Percentiles rank a stretch among this genome's conserved stretches.
These are phyloP conservation scores for Nemania sp. DNA, from an alignment of 2,329 filamentous ascomycete species.

Conservation along the genomic window DNA sequence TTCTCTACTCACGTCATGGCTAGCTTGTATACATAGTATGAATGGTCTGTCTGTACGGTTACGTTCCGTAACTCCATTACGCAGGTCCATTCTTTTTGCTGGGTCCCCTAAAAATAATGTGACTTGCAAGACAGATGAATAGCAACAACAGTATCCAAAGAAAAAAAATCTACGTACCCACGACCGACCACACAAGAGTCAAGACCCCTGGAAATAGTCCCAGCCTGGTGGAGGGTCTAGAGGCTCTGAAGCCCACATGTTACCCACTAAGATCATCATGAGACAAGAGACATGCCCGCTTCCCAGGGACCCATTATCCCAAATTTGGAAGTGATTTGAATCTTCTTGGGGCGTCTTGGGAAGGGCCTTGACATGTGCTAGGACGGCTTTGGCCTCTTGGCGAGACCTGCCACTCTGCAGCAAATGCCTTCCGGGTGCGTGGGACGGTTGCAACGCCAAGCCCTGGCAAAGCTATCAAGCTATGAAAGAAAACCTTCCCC, in stretches of 20 bases:
- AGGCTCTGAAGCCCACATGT: constrained; percentile 32
- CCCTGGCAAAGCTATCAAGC: constrained; percentile 8
- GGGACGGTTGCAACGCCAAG: constrained; percentile 31
- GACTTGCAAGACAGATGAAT: neutral
- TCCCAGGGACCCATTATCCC: constrained; percentile 22
- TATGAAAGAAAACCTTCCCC: neutral
- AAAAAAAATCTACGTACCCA: constrained; percentile 17
- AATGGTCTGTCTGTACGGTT: neutral
- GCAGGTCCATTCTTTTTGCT: constrained; percentile 14
- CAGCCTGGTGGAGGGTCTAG: constrained; percentile 35
- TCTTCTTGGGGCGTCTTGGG: constrained; percentile 20
- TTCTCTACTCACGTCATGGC: constrained; percentile 12
- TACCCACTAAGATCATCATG: constrained; percentile 35
- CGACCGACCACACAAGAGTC: constrained; percentile 29
- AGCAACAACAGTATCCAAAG: neutral
- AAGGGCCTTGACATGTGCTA: constrained; percentile 17
- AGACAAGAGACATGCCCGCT: constrained; percentile 24
- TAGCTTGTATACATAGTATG: neutral
- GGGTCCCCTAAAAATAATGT: constrained; percentile 31
- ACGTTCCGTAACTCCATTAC: constrained; percentile 22
- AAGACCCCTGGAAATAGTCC: constrained; percentile 16
- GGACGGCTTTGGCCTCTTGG: constrained; percentile 23
- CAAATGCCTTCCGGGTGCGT: constrained; percentile 26
- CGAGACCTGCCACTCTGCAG: constrained; percentile 28
- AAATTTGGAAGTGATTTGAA: constrained; percentile 35